A percentile compares a stretch with the other conserved stretches of the same genome.
phyloP scores from a whole-genome alignment of 139 green algal genomes.

The Haematococcus sp. region DNA sequence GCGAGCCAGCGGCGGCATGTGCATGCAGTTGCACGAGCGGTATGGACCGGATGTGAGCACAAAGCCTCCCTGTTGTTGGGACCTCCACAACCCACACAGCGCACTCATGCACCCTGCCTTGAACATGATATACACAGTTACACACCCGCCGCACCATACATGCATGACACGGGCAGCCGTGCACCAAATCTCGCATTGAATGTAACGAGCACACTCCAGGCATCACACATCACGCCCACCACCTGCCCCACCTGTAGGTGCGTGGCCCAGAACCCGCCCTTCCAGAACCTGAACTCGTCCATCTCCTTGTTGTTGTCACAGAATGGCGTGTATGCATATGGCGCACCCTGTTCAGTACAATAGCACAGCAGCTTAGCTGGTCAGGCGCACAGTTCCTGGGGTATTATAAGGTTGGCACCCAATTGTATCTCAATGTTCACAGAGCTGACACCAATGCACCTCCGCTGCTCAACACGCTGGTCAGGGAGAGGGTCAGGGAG shows the following conservation, averaged over 20 bases:
- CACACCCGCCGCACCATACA: too few species aligned
- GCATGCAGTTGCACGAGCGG: too few species aligned
- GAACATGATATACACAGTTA: too few species aligned
- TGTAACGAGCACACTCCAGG: neutral
- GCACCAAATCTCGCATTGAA: neutral
- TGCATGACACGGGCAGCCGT: neutral
- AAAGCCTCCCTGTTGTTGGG: neutral
- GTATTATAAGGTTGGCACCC: too few species aligned
- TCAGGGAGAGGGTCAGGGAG: too few species aligned
- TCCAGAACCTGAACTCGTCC: constrained; percentile 99
- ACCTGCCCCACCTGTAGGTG: constrained; percentile 48
- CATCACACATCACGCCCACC: neutral
- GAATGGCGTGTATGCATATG: constrained; percentile 96
- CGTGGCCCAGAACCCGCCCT: constrained; percentile 91
- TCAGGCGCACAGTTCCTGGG: too few species aligned
- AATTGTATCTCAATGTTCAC: too few species aligned
- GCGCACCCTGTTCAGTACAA: constrained; percentile 60
- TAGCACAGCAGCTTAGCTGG: neutral
- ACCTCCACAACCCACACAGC: neutral
- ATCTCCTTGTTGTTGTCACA: constrained; percentile 97
- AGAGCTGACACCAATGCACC: too few species aligned
- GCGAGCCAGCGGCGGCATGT: too few species aligned
- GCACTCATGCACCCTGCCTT: too few species aligned
- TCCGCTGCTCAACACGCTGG: too few species aligned
- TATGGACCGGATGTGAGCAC: too few species aligned